Evolutionary conservation across 345 rosid species (phyloP).

Genomic region (thale cress (Arabidopsis thaliana)): TAIR10.1 NC_003074.8:2088001-2088500

Average conservation of each 20-base stretch:
- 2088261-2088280: neutral
- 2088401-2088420: conserved; percentile 11
- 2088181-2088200: conserved; percentile 10
- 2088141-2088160: conserved; percentile 34
- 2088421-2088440: conserved; percentile 4
- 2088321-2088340: neutral
- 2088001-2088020: neutral
- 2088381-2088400: conserved; percentile 9
- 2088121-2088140: conserved; percentile 43
- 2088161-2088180: conserved; percentile 6
- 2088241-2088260: conserved; percentile 2
- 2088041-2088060: conserved; percentile 43
- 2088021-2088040: neutral
- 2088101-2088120: conserved; percentile 17
- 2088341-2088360: conserved; percentile 1
- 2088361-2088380: conserved; percentile 28
- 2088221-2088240: neutral
- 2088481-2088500: conserved; percentile 1
- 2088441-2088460: conserved; percentile 7
- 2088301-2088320: conserved; percentile 22
- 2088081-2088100: conserved; percentile 20
- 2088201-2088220: neutral
- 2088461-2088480: conserved; percentile 9
- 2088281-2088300: conserved; percentile 19
- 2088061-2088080: conserved; percentile 41